Percentiles rank a stretch among this genome's conserved stretches.
Evolutionary conservation across 192 early-diverging fungal genomes (phyloP).

Genomic region (Pecoramyces ruminantium): DNA sequence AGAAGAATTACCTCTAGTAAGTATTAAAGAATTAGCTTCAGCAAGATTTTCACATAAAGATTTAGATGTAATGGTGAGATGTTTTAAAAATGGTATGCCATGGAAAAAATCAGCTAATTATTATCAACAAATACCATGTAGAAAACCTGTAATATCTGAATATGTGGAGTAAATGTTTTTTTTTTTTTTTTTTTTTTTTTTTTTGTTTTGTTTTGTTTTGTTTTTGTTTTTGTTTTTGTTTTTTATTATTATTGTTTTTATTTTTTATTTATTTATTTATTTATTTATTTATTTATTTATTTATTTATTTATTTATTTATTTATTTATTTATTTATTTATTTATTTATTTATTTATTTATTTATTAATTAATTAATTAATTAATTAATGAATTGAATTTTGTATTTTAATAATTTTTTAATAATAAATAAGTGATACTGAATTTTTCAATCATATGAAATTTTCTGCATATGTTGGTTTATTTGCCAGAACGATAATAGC

Average conservation of each 20-base stretch:
- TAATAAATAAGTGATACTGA: not conserved
- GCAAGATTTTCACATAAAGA: not conserved
- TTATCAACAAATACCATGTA: not conserved
- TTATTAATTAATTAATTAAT: too few relatives aligned
- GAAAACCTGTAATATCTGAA: not conserved
- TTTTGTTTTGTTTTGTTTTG: too few relatives aligned
- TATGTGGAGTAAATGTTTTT: not conserved
- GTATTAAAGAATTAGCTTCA: not conserved
- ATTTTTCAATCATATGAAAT: not conserved
- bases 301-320: too few relatives aligned
- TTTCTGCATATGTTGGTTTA: not conserved
- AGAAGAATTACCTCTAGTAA: not conserved
- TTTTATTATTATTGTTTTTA: too few relatives aligned
- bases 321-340: too few relatives aligned
- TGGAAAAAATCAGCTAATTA: not conserved
- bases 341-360: too few relatives aligned
- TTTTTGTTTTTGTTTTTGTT: too few relatives aligned
- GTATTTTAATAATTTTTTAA: too few relatives aligned
- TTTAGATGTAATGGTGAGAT: not conserved
- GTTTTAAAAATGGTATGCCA: not conserved
- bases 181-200: too few relatives aligned
- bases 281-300: too few relatives aligned
- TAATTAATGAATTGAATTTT: too few relatives aligned
- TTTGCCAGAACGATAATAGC: not conserved
- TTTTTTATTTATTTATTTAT: too few relatives aligned